Evolutionary conservation across 306 rosid genomes (phyloP).

Genomic region (Vachellia pachyceras): DNA sequence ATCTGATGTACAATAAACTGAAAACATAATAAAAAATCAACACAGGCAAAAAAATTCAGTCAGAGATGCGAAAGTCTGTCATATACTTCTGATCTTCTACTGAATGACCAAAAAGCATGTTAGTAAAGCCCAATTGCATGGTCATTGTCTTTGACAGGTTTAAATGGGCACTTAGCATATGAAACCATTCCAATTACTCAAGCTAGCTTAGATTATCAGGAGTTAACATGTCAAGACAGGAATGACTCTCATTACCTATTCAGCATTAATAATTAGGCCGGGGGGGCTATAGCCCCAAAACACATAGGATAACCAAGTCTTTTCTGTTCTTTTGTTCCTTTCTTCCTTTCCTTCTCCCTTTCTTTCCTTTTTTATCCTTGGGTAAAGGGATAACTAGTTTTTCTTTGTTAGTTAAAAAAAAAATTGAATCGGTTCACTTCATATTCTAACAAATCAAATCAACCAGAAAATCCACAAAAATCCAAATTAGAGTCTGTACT

Average conservation of each 20-base stretch:
- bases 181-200: too few relatives aligned
- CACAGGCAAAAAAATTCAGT: conserved; percentile 5
- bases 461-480: too few relatives aligned
- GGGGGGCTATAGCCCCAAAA: too few relatives aligned
- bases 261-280: not conserved
- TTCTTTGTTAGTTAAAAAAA: not conserved
- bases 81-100: not conserved
- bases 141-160: not conserved
- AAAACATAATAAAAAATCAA: conserved; percentile 4
- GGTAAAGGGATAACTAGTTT: not conserved
- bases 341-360: not conserved
- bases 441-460: conserved; percentile 23
- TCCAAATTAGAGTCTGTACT: conserved; percentile 5
- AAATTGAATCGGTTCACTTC: conserved; percentile 10
- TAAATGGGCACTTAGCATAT: conserved; percentile 15
- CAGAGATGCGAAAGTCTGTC: conserved; percentile 2
- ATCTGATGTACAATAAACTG: conserved; percentile 9
- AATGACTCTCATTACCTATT: not conserved
- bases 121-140: not conserved
- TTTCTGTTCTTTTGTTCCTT: not conserved
- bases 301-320: not conserved
- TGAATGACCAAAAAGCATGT: not conserved
- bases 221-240: conserved; percentile 19
- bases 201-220: conserved; percentile 4
- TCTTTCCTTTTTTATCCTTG: not conserved